These are phyloP conservation scores for Arxiozyma slooffiae DNA, from an alignment of 1,139 yeast species.

Conservation along the genomic window DNA sequence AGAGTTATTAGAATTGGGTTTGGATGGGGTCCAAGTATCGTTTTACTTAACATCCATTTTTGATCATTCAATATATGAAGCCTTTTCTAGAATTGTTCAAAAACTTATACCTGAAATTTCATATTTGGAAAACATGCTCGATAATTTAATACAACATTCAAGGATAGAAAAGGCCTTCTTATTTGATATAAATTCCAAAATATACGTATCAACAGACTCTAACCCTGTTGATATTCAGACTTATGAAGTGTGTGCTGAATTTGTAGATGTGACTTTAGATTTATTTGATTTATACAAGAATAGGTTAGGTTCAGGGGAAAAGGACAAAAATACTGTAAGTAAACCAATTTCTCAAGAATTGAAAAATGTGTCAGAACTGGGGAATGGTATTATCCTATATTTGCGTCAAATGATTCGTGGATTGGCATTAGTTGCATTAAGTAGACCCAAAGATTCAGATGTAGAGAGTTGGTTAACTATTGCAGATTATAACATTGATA, in stretches of 20 bases:
- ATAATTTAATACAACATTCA: conserved; percentile 78
- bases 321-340: conserved; percentile 8
- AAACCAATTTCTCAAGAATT: conserved; percentile 31
- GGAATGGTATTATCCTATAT: conserved; percentile 74
- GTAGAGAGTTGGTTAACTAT: conserved; percentile 55
- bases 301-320: conserved; percentile 11
- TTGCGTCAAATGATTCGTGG: conserved; percentile 90
- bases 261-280: conserved; percentile 88
- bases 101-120: conserved; percentile 85
- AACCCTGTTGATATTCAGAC: conserved; percentile 92
- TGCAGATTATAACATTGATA: conserved; percentile 80
- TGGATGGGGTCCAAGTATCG: conserved; percentile 84
- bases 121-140: conserved; percentile 77
- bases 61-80: conserved; percentile 93
- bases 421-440: conserved; percentile 78
- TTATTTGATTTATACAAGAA: conserved; percentile 62
- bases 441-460: conserved; percentile 50
- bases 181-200: conserved; percentile 87
- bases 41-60: conserved; percentile 88
- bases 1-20: conserved; percentile 77
- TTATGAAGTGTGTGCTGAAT: conserved; percentile 94
- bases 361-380: conserved; percentile 63
- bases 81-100: conserved; percentile 86
- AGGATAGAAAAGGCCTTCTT: conserved; percentile 86
- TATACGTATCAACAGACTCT: conserved; percentile 92